phyloP scores from a whole-genome alignment of 305 asterid genomes.

The Ajuga reptans region DNA sequence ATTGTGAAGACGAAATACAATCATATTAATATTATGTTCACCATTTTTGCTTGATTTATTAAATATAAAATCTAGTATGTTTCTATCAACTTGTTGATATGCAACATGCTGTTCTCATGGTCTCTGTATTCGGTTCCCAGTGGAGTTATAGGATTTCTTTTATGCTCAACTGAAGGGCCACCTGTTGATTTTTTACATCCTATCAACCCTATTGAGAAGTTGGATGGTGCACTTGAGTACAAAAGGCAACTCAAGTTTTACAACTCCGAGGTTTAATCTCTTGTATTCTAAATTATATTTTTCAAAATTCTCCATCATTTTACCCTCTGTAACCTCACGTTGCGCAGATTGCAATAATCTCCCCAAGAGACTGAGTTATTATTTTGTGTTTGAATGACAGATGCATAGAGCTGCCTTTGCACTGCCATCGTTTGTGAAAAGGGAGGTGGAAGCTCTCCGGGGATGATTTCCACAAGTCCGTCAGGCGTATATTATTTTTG shows the following conservation, averaged over 20 bases:
- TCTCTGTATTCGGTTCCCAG: slow-evolving; percentile 34
- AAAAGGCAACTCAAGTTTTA: slow-evolving; percentile 64
- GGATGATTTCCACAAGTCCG: slow-evolving; percentile 11
- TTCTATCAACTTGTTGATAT: background rate
- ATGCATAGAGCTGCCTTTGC: slow-evolving; percentile 84
- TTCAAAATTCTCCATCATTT: background rate
- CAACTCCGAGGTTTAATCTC: slow-evolving; percentile 69
- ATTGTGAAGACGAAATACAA: background rate
- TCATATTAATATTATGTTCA: background rate
- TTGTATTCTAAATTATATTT: background rate
- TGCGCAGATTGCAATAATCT: background rate
- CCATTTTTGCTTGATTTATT: background rate
- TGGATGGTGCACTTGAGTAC: slow-evolving; percentile 58
- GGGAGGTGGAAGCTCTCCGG: slow-evolving; percentile 66
- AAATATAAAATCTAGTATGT: background rate
- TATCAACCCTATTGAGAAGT: slow-evolving; percentile 79
- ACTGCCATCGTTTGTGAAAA: slow-evolving; percentile 72
- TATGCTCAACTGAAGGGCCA: slow-evolving; percentile 83
- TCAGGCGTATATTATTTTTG: background rate
- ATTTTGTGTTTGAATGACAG: slow-evolving; percentile 35
- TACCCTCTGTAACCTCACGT: no score
- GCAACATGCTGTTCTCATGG: background rate
- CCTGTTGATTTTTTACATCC: slow-evolving; percentile 78
- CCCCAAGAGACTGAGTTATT: background rate
- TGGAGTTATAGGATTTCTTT: slow-evolving; percentile 75